Conservation (phyloP, 2,329 filamentous ascomycete genomes). For the Onygenales sp. region DNA sequence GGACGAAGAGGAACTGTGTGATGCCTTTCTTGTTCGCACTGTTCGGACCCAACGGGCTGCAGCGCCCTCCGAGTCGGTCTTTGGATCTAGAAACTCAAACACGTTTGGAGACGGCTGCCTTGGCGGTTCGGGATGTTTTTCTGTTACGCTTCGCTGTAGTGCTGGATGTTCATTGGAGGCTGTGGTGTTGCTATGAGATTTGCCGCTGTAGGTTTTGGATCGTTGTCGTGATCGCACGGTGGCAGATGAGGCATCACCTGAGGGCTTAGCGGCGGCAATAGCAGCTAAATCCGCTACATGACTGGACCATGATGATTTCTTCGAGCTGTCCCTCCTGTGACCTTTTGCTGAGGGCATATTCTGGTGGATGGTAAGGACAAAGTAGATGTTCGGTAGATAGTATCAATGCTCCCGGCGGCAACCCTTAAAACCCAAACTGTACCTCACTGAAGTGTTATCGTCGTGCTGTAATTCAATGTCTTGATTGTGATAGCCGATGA, state of each 20-base stretch:
- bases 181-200: not conserved
- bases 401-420: too few relatives aligned
- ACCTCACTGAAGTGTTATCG: too few relatives aligned
- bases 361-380: not conserved
- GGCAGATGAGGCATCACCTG: not conserved
- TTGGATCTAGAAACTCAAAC: slow-evolving; percentile 28
- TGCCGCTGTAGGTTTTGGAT: slow-evolving; percentile 6
- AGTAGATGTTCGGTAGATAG: too few relatives aligned
- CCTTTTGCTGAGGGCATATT: slow-evolving; percentile 4
- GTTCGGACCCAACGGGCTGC: not conserved
- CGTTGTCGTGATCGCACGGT: slow-evolving; percentile 1
- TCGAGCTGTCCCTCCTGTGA: slow-evolving; percentile 7
- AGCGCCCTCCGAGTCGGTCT: slow-evolving; percentile 7
- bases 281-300: slow-evolving; percentile 1
- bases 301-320: slow-evolving; percentile 5
- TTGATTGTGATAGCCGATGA: too few relatives aligned
- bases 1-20: slow-evolving; percentile 2
- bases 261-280: not conserved
- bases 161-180: not conserved
- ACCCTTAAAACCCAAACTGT: too few relatives aligned
- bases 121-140: slow-evolving; percentile 4
- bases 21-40: not conserved
- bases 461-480: too few relatives aligned
- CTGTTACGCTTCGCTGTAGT: slow-evolving; percentile 4
- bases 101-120: slow-evolving; percentile 22